Evolutionary conservation across 192 early-diverging fungal genomes (phyloP).

Genomic region (Coemansia javaensis): DNA sequence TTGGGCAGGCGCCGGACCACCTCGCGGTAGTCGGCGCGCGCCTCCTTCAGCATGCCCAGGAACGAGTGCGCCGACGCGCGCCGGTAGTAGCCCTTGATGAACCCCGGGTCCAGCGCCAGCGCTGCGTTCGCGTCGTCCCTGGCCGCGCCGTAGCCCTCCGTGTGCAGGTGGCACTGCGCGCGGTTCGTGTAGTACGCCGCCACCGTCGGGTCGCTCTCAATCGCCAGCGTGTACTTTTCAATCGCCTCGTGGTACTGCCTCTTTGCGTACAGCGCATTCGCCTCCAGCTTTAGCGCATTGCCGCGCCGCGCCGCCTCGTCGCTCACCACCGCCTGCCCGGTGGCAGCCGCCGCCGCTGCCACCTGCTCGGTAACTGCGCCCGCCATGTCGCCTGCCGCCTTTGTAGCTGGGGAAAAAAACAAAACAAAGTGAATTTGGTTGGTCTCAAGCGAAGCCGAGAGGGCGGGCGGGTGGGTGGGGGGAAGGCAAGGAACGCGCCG

Average conservation of each 20-base stretch:
- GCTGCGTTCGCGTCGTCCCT: conserved; percentile 79
- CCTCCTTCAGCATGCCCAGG: conserved; percentile 80
- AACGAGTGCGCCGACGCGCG: conserved; percentile 86
- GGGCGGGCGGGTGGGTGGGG: too few relatives aligned
- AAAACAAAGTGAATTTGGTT: neutral
- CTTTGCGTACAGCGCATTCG: conserved; percentile 35
- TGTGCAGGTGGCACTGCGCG: conserved; percentile 78
- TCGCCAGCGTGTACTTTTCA: conserved; percentile 86
- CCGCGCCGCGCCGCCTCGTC: conserved; percentile 9
- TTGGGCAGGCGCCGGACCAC: conserved; percentile 72
- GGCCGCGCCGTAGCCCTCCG: conserved; percentile 83
- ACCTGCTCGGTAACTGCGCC: conserved; percentile 5
- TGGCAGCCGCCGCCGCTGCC: conserved; percentile 5
- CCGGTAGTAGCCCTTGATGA: conserved; percentile 93
- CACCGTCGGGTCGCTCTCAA: conserved; percentile 75
- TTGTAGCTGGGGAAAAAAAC: neutral
- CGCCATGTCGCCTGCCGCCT: conserved; percentile 4
- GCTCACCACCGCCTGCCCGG: conserved; percentile 6
- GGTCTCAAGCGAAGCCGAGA: too few relatives aligned
- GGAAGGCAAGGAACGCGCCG: too few relatives aligned
- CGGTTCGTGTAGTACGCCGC: conserved; percentile 90
- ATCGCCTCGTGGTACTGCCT: conserved; percentile 84
- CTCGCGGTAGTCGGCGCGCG: conserved; percentile 66
- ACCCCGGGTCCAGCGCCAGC: conserved; percentile 72
- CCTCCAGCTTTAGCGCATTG: conserved; percentile 35